Base-by-base conservation (phyloP, 257 asterid species). In the Anisodus tanguticus region DNA sequence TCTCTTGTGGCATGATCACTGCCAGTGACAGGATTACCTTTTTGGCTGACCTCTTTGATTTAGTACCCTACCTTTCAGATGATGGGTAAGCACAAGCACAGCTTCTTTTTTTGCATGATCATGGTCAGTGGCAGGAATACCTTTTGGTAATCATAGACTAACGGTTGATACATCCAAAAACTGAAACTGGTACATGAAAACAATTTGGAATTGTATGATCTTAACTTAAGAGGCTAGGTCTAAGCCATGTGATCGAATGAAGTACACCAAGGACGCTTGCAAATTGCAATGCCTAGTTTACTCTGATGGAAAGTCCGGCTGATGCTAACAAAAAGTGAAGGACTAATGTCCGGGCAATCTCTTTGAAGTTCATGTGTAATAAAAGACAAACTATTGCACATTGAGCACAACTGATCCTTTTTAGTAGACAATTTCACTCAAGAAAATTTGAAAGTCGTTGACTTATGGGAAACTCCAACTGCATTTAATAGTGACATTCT, bases 1-100 rank as follows among this genome's bases (percentile, higher is more conserved):
- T 71, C 39, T 71, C 79, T 45, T n/a, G 58, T 45, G 58, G 35
- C 79, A 43, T 17, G 79, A 71, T 43, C 57, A 43, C 57, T 43
- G 37, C 17, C 79, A 70, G 37, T 70, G 15, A 55, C 57, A 70
- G 57, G 57, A 70, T 53, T 70, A 70, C 79, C 57, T 17, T 17
- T 70, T 70, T 0, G 79, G 58, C 16, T n/a, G 57, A 71, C 79
- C 58, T 17, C 39, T 71, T 45, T 9, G 79, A 43, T 47, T 71
- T n/a, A n/a, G 55, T 45, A 43, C 5, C 8, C 58, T 71, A 45
- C 45, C 79, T 71, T n/a, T n/a, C 37, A 17, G 58, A 45, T 45
- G 57, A 71, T 10, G 58, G 37, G n/a, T n/a, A 45, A 45, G 9
- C 39, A 43, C 55, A 45, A 45, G 9, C 39, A 43, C 55, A 71